These are phyloP conservation scores for Auriscalpium microsporum DNA, from an alignment of 768 basidiomycete species.

Conservation along the genomic window DNA sequence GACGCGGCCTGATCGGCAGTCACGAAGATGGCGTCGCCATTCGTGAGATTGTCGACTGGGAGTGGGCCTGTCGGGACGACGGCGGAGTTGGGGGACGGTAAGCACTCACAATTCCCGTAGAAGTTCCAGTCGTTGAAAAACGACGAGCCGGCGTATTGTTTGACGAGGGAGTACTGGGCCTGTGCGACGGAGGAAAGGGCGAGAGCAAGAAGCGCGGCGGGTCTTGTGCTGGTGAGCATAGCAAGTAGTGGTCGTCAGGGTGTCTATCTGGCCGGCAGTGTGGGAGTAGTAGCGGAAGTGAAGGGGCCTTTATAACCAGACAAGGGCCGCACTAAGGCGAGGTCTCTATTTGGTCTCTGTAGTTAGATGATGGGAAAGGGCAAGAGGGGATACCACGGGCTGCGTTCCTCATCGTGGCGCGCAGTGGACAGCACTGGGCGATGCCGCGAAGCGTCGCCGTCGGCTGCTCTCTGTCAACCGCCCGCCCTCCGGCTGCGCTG, in stretches of 20 bases:
- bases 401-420: no score
- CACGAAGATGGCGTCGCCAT: slow-evolving; percentile 51
- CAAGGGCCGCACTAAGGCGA: not conserved
- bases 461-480: no score
- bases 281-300: not conserved
- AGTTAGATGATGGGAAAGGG: not conserved
- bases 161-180: slow-evolving; percentile 10
- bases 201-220: not conserved
- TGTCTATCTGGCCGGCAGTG: not conserved
- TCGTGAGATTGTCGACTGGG: slow-evolving; percentile 61
- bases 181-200: slow-evolving; percentile 1
- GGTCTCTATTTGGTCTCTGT: not conserved
- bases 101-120: slow-evolving; percentile 12
- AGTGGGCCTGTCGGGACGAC: no score
- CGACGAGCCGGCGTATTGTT: slow-evolving; percentile 4
- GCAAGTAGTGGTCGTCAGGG: not conserved
- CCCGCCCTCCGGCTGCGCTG: no score
- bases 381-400: not conserved
- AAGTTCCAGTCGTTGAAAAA: slow-evolving; percentile 13
- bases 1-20: slow-evolving; percentile 34
- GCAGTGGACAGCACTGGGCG: no score
- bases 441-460: no score
- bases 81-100: no score
- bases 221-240: not conserved
- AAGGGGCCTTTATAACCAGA: not conserved